These are phyloP conservation scores for Nakazawaea ishiwadae DNA, from an alignment of 805 yeast species.

Conservation along the genomic window DNA sequence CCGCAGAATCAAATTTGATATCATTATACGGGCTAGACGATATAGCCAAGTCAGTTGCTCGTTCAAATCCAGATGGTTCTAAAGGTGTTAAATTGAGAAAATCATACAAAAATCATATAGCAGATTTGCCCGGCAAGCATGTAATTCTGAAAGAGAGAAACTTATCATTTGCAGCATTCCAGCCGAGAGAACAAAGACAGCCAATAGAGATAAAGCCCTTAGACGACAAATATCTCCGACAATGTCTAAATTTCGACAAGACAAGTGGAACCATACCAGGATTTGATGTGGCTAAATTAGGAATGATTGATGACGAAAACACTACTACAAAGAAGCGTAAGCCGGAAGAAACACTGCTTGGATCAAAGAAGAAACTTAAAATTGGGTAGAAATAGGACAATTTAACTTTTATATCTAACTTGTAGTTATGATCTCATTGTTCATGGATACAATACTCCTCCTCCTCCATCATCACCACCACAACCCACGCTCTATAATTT, in stretches of 20 bases:
- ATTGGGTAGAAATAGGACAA: no score
- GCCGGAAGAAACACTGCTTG: not conserved
- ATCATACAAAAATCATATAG: constrained; percentile 89
- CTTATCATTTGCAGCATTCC: constrained; percentile 33
- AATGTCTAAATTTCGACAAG: constrained; percentile 55
- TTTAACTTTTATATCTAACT: no score
- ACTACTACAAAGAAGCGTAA: constrained; percentile 8
- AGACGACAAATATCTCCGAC: constrained; percentile 41
- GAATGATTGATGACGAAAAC: constrained; percentile 43
- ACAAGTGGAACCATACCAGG: constrained; percentile 61
- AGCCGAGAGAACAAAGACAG: constrained; percentile 32
- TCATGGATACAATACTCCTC: no score
- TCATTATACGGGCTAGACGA: constrained; percentile 61
- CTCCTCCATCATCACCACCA: no score
- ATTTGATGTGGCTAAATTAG: constrained; percentile 63
- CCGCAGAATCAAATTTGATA: constrained; percentile 71
- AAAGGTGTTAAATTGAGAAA: constrained; percentile 91
- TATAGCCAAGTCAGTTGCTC: constrained; percentile 75
- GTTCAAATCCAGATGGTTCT: constrained; percentile 82
- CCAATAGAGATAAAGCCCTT: constrained; percentile 46
- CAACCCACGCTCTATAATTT: no score
- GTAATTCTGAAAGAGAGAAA: constrained; percentile 48
- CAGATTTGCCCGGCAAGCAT: constrained; percentile 80
- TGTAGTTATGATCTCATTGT: no score
- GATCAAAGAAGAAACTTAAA: not conserved